These are phyloP conservation scores for Pezizomycotina sp. DNA, from an alignment of 2,329 filamentous ascomycete genomes.

Conservation along the genomic window DNA sequence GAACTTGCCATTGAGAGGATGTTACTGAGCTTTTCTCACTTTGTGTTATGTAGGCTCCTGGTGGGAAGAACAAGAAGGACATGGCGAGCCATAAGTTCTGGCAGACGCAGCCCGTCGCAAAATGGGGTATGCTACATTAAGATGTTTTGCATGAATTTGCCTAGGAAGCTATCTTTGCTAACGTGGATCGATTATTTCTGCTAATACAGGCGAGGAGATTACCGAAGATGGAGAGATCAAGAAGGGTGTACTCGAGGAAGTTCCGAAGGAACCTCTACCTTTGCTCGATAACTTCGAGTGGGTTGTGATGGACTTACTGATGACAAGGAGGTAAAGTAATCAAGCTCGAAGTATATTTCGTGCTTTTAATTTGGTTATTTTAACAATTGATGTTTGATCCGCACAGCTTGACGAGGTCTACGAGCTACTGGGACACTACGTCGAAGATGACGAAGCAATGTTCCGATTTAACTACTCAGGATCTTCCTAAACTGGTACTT, in stretches of 20 bases:
- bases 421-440: constrained; percentile 83
- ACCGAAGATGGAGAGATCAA: constrained; percentile 70
- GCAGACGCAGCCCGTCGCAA: constrained; percentile 88
- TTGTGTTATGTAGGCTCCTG: constrained; percentile 38
- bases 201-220: constrained; percentile 35
- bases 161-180: neutral
- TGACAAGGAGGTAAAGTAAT: constrained; percentile 38
- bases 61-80: constrained; percentile 80
- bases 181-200: constrained; percentile 28
- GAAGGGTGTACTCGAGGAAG: constrained; percentile 58
- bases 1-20: constrained; percentile 27
- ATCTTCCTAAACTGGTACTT: constrained; percentile 74
- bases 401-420: constrained; percentile 68
- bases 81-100: constrained; percentile 98
- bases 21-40: constrained; percentile 11
- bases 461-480: constrained; percentile 94
- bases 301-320: constrained; percentile 78
- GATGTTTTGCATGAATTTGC: neutral
- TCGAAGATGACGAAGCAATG: constrained; percentile 92
- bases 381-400: neutral
- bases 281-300: constrained; percentile 81
- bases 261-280: constrained; percentile 58
- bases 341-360: neutral
- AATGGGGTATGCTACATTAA: constrained; percentile 40
- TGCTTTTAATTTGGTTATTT: constrained; percentile 11